Evolutionary conservation across 108 stramenopile genomes (phyloP).

Genomic region (Stephanodiscus triporus): DNA sequence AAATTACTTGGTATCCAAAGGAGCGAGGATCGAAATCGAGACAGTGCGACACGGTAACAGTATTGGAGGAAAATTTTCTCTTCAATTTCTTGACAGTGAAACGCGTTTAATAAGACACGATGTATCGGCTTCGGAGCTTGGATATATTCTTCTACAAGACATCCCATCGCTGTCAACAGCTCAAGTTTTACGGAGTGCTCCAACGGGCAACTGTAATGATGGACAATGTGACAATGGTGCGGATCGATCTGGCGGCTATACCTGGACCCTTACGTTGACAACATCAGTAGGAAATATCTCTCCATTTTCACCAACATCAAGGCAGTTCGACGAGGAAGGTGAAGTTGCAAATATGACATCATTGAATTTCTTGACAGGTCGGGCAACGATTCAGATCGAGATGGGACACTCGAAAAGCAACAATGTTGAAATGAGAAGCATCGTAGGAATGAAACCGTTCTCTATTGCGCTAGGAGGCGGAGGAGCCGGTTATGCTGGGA

Average conservation of each 20-base stretch:
- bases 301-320: conserved; percentile 57
- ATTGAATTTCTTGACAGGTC: conserved; percentile 51
- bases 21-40: conserved; percentile 45
- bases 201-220: conserved; percentile 55
- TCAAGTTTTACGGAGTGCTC: conserved; percentile 38
- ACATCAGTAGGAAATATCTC: conserved; percentile 59
- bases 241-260: conserved; percentile 50
- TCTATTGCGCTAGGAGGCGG: conserved; percentile 68
- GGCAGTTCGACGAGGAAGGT: conserved; percentile 42
- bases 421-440: conserved; percentile 38
- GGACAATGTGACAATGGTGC: conserved; percentile 59
- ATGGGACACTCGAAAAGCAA: conserved; percentile 35
- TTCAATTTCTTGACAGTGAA: conserved; percentile 55
- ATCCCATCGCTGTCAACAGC: conserved; percentile 29
- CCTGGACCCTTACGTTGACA: conserved; percentile 56
- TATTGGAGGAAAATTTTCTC: conserved; percentile 67
- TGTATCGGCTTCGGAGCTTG: conserved; percentile 42
- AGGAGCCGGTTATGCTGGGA: conserved; percentile 62
- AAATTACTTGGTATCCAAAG: conserved; percentile 58
- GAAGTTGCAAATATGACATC: conserved; percentile 29
- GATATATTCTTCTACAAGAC: conserved; percentile 31
- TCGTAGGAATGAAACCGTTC: conserved; percentile 48
- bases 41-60: conserved; percentile 64
- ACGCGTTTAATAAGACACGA: conserved; percentile 49
- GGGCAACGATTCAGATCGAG: conserved; percentile 39